Evolutionary conservation across 106 monocot genomes (phyloP), one percentile per base, ranked within the genome.

Genomic region (Gastrodia elata): DNA sequence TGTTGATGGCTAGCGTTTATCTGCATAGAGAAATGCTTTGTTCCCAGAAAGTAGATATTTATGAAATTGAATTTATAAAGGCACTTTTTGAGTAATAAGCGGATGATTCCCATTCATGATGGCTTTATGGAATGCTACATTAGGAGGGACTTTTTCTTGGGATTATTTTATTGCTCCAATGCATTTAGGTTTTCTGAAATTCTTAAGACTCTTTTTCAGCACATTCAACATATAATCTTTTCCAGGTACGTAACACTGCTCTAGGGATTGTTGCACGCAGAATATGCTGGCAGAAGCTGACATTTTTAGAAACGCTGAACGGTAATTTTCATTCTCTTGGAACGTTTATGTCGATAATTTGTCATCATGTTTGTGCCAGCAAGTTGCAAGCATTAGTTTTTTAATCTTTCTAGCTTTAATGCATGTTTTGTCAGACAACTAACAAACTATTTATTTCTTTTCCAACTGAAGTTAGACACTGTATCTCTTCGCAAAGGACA

Each of bases 211-310:
- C 68, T 43, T 42, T n/a, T 68, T 58, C 39, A 44, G 16, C 36
- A 7, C 26, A 59, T 41, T 75, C 39, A 59, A 27, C 18, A 32
- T 71, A 25, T 73, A 28, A 64, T 14, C 14, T 71, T 76, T 79
- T 70, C 10, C 75, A 97, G 96, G 96, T 97, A 42, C 86, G 96
- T 28, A 87, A 91, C 85, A 82, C 80, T 75, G 93, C 98, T 44
- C 74, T 93, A 59, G 98, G 90, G 14, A 93, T 98, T 77, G 80
- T 93, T 30, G 87, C 98, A 74, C 98, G 98, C 11, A 74, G 98
- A 37, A 87, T 98, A 82, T 41, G 77, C 37, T 98, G 98, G 98
- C 39, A 85, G 67, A 74, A 82, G 39, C 71, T 98, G 73, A 80
- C 98, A 43, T 22, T 80, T 58, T 76, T 91, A 76, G 98, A 98